Evolutionary conservation across 345 rosid genomes (phyloP).

Genomic region (Linum tenue): DNA sequence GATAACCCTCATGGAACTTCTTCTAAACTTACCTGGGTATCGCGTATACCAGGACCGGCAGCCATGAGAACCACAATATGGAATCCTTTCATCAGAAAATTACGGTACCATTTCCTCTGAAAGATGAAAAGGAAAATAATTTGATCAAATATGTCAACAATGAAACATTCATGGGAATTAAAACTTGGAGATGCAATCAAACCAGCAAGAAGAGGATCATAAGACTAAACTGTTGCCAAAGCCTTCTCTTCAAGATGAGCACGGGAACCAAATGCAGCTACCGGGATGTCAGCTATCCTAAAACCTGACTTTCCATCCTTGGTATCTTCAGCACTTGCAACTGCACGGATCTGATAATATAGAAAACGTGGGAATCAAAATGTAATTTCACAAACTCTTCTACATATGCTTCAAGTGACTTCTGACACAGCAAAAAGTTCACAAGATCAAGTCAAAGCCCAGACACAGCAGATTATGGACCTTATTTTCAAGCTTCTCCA

Average conservation of each 20-base stretch:
- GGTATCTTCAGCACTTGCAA: slow-evolving; percentile 48
- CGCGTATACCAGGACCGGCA: slow-evolving; percentile 95
- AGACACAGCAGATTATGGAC: slow-evolving; percentile 29
- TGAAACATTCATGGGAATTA: not conserved
- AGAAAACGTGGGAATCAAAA: slow-evolving; percentile 25
- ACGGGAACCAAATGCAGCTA: slow-evolving; percentile 92
- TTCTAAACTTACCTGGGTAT: slow-evolving; percentile 59
- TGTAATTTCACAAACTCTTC: not conserved
- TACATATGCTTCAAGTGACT: not conserved
- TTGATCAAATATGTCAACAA: slow-evolving; percentile 17
- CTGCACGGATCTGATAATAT: slow-evolving; percentile 61
- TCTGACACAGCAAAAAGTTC: not conserved
- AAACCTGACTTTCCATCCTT: slow-evolving; percentile 29
- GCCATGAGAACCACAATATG: slow-evolving; percentile 78
- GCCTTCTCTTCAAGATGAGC: slow-evolving; percentile 98
- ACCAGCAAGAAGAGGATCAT: not conserved
- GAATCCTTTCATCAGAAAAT: slow-evolving; percentile 93
- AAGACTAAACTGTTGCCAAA: slow-evolving; percentile 73
- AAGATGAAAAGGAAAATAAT: slow-evolving; percentile 6
- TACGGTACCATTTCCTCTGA: slow-evolving; percentile 99
- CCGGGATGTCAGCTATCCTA: slow-evolving; percentile 57
- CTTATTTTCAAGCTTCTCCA: slow-evolving; percentile 94
- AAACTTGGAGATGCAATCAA: slow-evolving; percentile 1
- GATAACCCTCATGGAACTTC: no score
- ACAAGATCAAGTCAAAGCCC: not conserved